These are phyloP conservation scores for Leccinellum rugosiceps DNA, from an alignment of 768 basidiomycete genomes.

Conservation along the genomic window DNA sequence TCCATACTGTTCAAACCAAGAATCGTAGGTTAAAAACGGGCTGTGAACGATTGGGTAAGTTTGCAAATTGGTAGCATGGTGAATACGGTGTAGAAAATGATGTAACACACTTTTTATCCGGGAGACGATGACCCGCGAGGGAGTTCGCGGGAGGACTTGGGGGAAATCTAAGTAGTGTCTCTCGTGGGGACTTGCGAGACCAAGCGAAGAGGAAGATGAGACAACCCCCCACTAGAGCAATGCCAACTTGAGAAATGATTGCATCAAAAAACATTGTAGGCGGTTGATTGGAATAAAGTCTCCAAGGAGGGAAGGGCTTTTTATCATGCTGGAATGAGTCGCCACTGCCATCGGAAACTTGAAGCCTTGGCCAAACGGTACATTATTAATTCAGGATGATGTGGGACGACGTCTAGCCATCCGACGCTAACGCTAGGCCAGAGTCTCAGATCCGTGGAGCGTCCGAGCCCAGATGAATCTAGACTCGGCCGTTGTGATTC, in stretches of 20 bases:
- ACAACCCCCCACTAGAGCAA: not conserved
- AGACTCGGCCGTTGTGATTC: not conserved
- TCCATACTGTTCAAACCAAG: constrained; percentile 56
- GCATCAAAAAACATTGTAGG: not conserved
- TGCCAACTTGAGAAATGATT: not conserved
- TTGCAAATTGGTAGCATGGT: not conserved
- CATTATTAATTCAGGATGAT: not conserved
- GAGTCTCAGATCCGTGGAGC: not conserved
- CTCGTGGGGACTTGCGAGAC: not conserved
- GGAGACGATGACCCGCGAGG: constrained; percentile 4
- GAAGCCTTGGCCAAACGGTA: not conserved
- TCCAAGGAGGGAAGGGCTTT: not conserved
- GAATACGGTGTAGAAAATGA: not conserved
- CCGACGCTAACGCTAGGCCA: not conserved
- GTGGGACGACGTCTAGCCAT: not conserved
- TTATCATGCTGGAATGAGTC: not conserved
- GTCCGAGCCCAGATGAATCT: not conserved
- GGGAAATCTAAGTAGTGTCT: not conserved
- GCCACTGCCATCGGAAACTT: not conserved
- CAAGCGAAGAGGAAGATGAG: constrained; percentile 1
- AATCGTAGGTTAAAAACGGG: constrained; percentile 32
- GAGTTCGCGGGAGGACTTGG: constrained; percentile 5
- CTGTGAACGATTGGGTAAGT: not conserved
- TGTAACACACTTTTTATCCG: constrained; percentile 3
- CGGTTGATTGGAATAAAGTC: not conserved